These are phyloP conservation scores for Phoenix roebelenii DNA, from an alignment of 176 grass and related monocot species.

Conservation along the genomic window DNA sequence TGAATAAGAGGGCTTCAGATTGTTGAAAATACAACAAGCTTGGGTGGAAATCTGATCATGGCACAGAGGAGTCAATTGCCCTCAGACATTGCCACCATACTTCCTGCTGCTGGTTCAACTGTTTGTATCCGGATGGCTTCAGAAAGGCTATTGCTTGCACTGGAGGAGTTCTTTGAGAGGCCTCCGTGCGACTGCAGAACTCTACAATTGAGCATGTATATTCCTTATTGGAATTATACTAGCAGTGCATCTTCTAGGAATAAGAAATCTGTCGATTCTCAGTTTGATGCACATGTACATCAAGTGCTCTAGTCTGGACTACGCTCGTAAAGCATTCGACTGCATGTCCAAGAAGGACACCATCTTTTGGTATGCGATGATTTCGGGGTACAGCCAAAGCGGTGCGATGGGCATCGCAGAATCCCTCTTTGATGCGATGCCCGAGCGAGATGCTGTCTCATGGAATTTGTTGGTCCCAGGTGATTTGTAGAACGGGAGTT, in stretches of 20 bases:
- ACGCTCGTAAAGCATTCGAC: slow-evolving; percentile 47
- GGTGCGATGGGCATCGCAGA: slow-evolving; percentile 18
- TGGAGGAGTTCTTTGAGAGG: slow-evolving; percentile 69
- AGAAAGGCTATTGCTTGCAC: slow-evolving; percentile 3
- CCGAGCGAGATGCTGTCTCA: slow-evolving; percentile 45
- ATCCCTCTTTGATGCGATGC: slow-evolving; percentile 42
- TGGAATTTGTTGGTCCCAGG: slow-evolving; percentile 57
- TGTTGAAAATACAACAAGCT: slow-evolving; percentile 49
- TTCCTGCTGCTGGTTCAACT: too few relatives aligned
- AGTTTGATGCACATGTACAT: slow-evolving; percentile 66
- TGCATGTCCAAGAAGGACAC: slow-evolving; percentile 35
- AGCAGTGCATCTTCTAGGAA: slow-evolving; percentile 1
- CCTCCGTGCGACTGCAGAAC: slow-evolving; percentile 56
- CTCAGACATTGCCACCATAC: too few relatives aligned
- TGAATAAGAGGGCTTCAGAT: slow-evolving; percentile 79
- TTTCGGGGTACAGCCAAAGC: slow-evolving; percentile 26
- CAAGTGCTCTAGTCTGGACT: slow-evolving; percentile 21
- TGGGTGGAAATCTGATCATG: too few relatives aligned
- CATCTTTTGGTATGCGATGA: slow-evolving; percentile 70
- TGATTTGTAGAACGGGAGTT: slow-evolving; percentile 27
- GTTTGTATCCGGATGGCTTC: too few relatives aligned
- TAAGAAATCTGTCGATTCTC: slow-evolving; percentile 2
- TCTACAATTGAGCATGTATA: slow-evolving; percentile 51
- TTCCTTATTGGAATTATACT: slow-evolving; percentile 42
- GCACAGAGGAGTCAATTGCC: too few relatives aligned